A percentile compares a stretch with the other conserved stretches of the same genome.
These are phyloP conservation scores for Geranomyces variabilis DNA, from an alignment of 192 early-diverging fungal species.

Conservation along the genomic window DNA sequence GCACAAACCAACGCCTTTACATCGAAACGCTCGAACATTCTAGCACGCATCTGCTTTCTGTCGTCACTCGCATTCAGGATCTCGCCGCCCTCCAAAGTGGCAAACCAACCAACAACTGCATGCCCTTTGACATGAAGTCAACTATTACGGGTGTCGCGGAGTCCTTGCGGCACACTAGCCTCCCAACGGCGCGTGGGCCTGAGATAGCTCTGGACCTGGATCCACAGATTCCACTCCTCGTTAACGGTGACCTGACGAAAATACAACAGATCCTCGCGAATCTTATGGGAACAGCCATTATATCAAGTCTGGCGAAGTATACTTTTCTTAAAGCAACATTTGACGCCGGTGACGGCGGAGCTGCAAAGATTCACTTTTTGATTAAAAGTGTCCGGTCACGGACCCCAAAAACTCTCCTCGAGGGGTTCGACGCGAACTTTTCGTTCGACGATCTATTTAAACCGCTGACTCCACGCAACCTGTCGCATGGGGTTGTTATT, in stretches of 20 bases:
- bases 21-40: slow-evolving; percentile 25
- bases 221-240: slow-evolving; percentile 9
- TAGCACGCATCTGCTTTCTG: slow-evolving; percentile 9
- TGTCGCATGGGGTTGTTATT: slow-evolving; percentile 27
- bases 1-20: slow-evolving; percentile 26
- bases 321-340: slow-evolving; percentile 13
- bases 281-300: slow-evolving; percentile 17
- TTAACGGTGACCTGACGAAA: slow-evolving; percentile 32
- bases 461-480: slow-evolving; percentile 14
- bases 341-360: not conserved
- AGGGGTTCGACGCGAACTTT: slow-evolving; percentile 16
- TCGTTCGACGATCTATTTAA: slow-evolving; percentile 21
- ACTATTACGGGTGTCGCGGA: slow-evolving; percentile 20
- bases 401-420: slow-evolving; percentile 1
- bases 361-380: slow-evolving; percentile 7
- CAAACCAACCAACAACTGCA: not conserved
- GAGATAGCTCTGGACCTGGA: slow-evolving; percentile 15
- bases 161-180: slow-evolving; percentile 13
- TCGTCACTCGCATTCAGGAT: slow-evolving; percentile 30
- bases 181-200: not conserved
- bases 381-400: slow-evolving; percentile 6
- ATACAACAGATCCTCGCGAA: slow-evolving; percentile 27
- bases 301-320: slow-evolving; percentile 4
- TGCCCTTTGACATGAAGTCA: slow-evolving; percentile 17
- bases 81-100: slow-evolving; percentile 8